phyloP scores from a whole-genome alignment of 345 rosid genomes.

The Brassica juncea region DNA sequence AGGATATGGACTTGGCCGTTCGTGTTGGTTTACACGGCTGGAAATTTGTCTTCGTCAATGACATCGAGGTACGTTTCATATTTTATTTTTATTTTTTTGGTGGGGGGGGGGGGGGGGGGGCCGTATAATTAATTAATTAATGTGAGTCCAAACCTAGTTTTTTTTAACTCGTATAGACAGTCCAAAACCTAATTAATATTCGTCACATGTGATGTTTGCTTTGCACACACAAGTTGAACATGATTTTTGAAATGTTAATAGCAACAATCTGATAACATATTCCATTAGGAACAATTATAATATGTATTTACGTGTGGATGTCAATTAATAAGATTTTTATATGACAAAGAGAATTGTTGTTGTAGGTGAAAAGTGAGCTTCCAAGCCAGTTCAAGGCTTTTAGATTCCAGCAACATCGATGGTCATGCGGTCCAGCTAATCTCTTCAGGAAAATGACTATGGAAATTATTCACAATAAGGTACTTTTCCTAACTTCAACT shows the following conservation, averaged over 20 bases:
- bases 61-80: slow-evolving; percentile 54
- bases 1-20: slow-evolving; percentile 99
- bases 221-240: slow-evolving; percentile 12
- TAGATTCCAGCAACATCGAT: slow-evolving; percentile 63
- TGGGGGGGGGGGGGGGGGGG: background rate
- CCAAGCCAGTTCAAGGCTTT: slow-evolving; percentile 64
- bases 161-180: background rate
- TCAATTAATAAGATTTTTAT: background rate
- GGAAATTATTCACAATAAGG: slow-evolving; percentile 56
- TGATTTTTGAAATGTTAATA: background rate
- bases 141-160: background rate
- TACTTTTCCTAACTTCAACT: background rate
- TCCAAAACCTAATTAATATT: slow-evolving; percentile 12
- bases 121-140: background rate
- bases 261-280: background rate
- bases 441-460: slow-evolving; percentile 60
- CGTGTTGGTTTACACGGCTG: slow-evolving; percentile 89
- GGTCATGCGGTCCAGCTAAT: slow-evolving; percentile 79
- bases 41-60: slow-evolving; percentile 92
- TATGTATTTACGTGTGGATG: background rate
- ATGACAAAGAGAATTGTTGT: background rate
- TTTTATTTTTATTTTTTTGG: background rate
- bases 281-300: background rate
- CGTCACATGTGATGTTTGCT: slow-evolving; percentile 31
- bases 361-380: slow-evolving; percentile 63